Base-by-base conservation (phyloP, 352 stramenopile genomes). In the Globisporangium irregulare region DNA sequence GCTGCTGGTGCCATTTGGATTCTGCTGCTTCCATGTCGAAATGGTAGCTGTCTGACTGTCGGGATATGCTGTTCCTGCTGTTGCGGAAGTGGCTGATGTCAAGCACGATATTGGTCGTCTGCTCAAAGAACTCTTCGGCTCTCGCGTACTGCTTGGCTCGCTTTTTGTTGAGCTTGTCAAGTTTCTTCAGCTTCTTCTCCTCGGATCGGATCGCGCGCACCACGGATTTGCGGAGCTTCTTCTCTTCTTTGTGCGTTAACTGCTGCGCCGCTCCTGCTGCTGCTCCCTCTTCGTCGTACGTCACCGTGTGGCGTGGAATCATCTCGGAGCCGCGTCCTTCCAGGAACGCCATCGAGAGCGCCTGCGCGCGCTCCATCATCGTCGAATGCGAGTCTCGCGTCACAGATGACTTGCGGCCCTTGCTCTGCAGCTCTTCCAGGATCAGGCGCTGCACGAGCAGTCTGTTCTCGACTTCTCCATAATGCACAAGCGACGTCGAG, bases 221-320 rank as follows among this genome's bases (percentile, higher is more conserved):
- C 15, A 80, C 61, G 25, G 65, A 71, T 67, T 78, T 83, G 25
- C 65, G 70, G 8, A 81, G 68, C 36, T 76, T 74, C 64, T 78
- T 75, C 56, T 73, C 67, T 9, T 77, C 75, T 4, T 59, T 62
- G 58, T 76, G 74, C 58, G 64, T 67, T 12, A 75, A 24, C 9
- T 36, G 54, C 32, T 61, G 62, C 3, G 38, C 22, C 27, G 36
- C 24, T 64, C 22, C 59, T 34, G 22, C 22, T 41, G 18, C 38
- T 32, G 18, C 29, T 34, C 8, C 62, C 29, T 22, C 34, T 34
- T 54, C 62, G 10, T 61, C 34, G 4, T 34, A 25, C 1, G 62
- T n/a, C 4, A 27, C 43, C 22, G 41, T 29, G 36, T 50, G 27
- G 6, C 27, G 32, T 36, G 50, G 50, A 14, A 67, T 58, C 32